These are phyloP conservation scores for Brasenia schreberi DNA, from an alignment of 164 flowering plant genomes.

Conservation along the genomic window DNA sequence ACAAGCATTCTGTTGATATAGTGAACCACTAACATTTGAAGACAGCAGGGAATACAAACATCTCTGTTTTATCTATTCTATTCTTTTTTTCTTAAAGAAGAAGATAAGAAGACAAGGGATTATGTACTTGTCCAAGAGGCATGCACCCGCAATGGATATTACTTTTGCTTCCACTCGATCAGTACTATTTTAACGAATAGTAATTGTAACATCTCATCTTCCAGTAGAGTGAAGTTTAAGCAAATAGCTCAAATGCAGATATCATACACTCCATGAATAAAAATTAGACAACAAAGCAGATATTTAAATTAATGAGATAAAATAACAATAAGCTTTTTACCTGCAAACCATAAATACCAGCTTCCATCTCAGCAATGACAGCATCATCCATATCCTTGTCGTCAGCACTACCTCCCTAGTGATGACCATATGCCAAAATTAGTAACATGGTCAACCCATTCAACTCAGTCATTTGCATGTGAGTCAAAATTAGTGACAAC, in stretches of 20 bases:
- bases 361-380: constrained; percentile 64
- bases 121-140: neutral
- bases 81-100: too few relatives aligned
- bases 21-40: neutral
- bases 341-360: constrained; percentile 72
- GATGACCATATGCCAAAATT: neutral
- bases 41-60: neutral
- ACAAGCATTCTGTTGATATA: neutral
- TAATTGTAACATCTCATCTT: neutral
- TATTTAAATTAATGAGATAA: neutral
- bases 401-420: constrained; percentile 23
- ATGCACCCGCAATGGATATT: neutral
- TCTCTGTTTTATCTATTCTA: too few relatives aligned
- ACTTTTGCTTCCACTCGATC: neutral
- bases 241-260: neutral
- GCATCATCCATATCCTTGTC: constrained; percentile 27
- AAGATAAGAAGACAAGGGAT: too few relatives aligned
- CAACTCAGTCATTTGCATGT: neutral
- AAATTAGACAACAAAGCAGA: neutral
- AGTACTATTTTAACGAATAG: too few relatives aligned
- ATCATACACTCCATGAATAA: neutral
- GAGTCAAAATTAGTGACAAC: neutral
- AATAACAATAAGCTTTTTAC: constrained; percentile 14
- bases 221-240: neutral
- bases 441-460: neutral